phyloP scores from a whole-genome alignment of 192 early-diverging fungal species.

The Backusella luteola region DNA sequence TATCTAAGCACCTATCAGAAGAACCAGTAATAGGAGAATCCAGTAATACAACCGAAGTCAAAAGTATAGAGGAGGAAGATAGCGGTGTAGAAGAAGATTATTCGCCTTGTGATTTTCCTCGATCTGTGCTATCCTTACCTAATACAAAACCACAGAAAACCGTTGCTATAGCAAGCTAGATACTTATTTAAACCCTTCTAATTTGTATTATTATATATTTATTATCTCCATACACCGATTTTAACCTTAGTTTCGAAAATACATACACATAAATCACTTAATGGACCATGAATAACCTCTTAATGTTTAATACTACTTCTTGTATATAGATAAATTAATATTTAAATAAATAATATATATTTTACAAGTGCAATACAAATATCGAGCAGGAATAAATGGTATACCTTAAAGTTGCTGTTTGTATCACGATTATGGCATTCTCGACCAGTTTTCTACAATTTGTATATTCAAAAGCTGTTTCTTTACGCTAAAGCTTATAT shows the following conservation, averaged over 20 bases:
- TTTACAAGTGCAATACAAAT: background rate
- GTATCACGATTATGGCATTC: too few relatives aligned
- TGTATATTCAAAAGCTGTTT: too few relatives aligned
- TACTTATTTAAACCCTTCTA: background rate
- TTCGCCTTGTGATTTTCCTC: background rate
- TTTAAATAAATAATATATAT: background rate
- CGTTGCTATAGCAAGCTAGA: background rate
- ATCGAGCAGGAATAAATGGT: too few relatives aligned
- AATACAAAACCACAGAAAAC: background rate
- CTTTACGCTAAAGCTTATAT: too few relatives aligned
- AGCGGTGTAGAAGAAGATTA: slow-evolving; percentile 40
- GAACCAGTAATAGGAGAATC: background rate
- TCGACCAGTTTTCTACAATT: too few relatives aligned
- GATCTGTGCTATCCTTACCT: background rate
- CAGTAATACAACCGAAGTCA: background rate
- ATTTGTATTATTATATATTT: slow-evolving; percentile 5
- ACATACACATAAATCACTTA: background rate
- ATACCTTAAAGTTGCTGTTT: too few relatives aligned
- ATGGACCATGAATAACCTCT: background rate
- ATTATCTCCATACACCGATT: background rate
- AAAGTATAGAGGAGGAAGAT: slow-evolving; percentile 12
- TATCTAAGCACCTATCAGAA: background rate
- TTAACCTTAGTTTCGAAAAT: background rate
- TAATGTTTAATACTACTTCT: background rate
- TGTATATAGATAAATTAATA: slow-evolving; percentile 1